Percentiles rank a stretch among this genome's conserved stretches.
These are phyloP conservation scores for Xylaria acuta DNA, from an alignment of 495 filamentous ascomycete genomes.

Conservation along the genomic window DNA sequence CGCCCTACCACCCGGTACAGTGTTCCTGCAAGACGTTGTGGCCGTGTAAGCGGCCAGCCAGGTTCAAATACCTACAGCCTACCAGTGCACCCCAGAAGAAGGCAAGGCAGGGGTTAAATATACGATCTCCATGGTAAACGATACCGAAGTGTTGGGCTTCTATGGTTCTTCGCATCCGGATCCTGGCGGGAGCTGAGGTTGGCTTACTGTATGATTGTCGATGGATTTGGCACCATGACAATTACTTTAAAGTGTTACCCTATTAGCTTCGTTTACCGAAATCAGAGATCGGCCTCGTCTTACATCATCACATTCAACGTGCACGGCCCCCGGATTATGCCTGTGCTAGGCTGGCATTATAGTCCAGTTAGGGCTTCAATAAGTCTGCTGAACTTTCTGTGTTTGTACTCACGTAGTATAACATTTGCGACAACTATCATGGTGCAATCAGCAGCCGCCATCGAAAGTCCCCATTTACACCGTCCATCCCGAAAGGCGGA, in stretches of 20 bases:
- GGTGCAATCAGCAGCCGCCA: background rate
- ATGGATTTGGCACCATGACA: conserved; percentile 16
- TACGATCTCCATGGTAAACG: background rate
- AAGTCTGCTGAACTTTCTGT: background rate
- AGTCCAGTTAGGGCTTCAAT: background rate
- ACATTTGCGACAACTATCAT: background rate
- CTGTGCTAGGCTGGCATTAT: background rate
- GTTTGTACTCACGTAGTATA: background rate
- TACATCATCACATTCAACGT: background rate
- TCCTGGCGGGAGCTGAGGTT: background rate
- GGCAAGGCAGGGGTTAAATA: conserved; percentile 2
- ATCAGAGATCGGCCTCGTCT: background rate
- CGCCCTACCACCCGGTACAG: background rate
- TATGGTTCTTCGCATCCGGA: background rate
- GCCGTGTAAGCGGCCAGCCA: background rate
- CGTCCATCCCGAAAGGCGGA: too few relatives aligned
- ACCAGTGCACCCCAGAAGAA: background rate
- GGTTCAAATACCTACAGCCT: background rate
- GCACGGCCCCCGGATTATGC: background rate
- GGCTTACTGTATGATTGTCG: conserved; percentile 19
- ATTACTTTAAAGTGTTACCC: conserved; percentile 1
- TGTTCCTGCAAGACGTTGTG: conserved; percentile 11
- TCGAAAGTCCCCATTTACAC: background rate
- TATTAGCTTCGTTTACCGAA: background rate
- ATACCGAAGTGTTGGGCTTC: background rate